These are phyloP conservation scores for Massariosphaeria phaeospora DNA, from an alignment of 495 filamentous ascomycete genomes.

Conservation along the genomic window DNA sequence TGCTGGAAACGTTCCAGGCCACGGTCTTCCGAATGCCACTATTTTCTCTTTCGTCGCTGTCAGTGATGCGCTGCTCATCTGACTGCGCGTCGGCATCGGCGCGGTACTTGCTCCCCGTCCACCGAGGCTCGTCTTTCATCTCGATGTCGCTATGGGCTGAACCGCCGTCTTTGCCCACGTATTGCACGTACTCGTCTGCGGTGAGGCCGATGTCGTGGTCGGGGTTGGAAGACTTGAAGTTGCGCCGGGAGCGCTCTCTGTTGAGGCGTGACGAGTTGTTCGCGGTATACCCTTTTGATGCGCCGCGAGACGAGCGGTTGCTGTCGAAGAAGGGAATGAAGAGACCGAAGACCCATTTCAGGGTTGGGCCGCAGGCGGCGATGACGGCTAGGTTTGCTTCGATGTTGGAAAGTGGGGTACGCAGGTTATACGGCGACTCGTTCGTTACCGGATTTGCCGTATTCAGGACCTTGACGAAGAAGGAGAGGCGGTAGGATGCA, in stretches of 20 bases:
- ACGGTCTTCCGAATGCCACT: constrained; percentile 16
- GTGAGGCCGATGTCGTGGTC: too few species aligned
- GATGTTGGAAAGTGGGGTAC: constrained; percentile 4
- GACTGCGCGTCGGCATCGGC: constrained; percentile 10
- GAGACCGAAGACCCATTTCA: constrained; percentile 7
- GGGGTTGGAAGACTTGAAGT: too few species aligned
- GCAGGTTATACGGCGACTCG: background rate
- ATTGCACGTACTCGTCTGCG: too few species aligned
- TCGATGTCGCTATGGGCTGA: too few species aligned
- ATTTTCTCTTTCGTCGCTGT: too few species aligned
- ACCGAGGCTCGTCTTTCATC: constrained; percentile 17
- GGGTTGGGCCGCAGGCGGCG: constrained; percentile 12
- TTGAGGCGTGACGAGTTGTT: too few species aligned
- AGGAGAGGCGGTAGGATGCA: constrained; percentile 2
- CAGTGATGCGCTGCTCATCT: constrained; percentile 14
- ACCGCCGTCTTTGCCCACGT: too few species aligned
- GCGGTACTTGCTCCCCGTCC: constrained; percentile 1
- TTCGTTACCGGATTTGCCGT: background rate
- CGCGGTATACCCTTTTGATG: too few species aligned
- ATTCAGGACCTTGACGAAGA: too few species aligned
- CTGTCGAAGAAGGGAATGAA: too few species aligned
- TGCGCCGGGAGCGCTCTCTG: too few species aligned
- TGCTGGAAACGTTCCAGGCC: constrained; percentile 2
- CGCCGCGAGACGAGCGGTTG: too few species aligned
- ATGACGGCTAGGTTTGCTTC: constrained; percentile 16